Conservation (phyloP, 352 stramenopile genomes). For the Pythium pyrilobum region DNA sequence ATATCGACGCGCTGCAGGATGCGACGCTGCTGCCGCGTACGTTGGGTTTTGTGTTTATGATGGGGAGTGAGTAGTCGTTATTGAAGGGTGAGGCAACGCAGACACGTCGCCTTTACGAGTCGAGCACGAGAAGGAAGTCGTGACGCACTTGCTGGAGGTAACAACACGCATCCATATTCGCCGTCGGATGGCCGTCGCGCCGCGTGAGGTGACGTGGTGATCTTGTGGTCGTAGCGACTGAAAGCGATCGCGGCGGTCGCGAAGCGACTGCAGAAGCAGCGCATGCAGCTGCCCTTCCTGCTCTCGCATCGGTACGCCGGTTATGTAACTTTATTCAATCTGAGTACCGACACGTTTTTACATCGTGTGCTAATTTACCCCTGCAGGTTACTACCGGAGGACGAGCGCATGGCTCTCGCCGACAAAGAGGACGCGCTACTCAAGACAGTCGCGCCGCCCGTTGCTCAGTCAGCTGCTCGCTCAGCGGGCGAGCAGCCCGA, state of each 20-base stretch:
- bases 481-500: neutral
- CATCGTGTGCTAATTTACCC: neutral
- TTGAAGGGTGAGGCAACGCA: neutral
- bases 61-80: neutral
- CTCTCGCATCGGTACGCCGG: slow-evolving; percentile 50
- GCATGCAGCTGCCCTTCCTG: slow-evolving; percentile 61
- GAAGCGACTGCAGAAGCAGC: slow-evolving; percentile 73
- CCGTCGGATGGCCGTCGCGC: neutral
- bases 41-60: neutral
- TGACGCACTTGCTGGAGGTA: slow-evolving; percentile 69
- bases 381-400: slow-evolving; percentile 54
- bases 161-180: neutral
- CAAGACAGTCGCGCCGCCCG: slow-evolving; percentile 25
- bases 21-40: slow-evolving; percentile 19
- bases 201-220: too few species aligned
- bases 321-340: neutral
- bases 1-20: slow-evolving; percentile 53
- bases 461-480: slow-evolving; percentile 1
- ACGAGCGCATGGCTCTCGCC: slow-evolving; percentile 43
- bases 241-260: slow-evolving; percentile 52
- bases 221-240: slow-evolving; percentile 39
- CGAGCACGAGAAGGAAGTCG: slow-evolving; percentile 66
- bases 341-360: too few species aligned
- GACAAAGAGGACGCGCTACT: slow-evolving; percentile 42
- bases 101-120: slow-evolving; percentile 12